phyloP scores from a whole-genome alignment of 805 yeast species.

The Saturnispora bothae region DNA sequence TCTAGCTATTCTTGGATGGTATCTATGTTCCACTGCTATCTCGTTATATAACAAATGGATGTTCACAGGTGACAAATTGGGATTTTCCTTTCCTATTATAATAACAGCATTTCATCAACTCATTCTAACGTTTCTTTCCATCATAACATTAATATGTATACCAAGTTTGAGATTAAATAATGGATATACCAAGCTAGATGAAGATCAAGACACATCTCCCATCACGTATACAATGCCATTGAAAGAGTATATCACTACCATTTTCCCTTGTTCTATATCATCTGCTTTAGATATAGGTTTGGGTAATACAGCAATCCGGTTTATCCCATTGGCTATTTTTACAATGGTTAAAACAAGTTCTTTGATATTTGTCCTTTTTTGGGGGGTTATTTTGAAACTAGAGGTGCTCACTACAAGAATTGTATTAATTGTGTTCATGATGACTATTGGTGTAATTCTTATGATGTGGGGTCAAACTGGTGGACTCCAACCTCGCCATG shows the following conservation, averaged over 20 bases:
- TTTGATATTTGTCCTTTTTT: slow-evolving; percentile 76
- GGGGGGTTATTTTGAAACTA: slow-evolving; percentile 72
- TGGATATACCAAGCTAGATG: slow-evolving; percentile 1
- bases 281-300: slow-evolving; percentile 91
- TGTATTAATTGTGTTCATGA: slow-evolving; percentile 56
- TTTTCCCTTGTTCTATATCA: slow-evolving; percentile 78
- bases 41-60: slow-evolving; percentile 93
- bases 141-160: slow-evolving; percentile 31
- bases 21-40: slow-evolving; percentile 53
- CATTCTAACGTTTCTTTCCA: slow-evolving; percentile 47
- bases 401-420: slow-evolving; percentile 67
- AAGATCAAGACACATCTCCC: slow-evolving; percentile 4
- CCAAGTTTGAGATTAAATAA: slow-evolving; percentile 39
- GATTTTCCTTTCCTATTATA: slow-evolving; percentile 74
- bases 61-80: slow-evolving; percentile 68
- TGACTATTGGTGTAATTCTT: slow-evolving; percentile 77
- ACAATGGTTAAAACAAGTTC: slow-evolving; percentile 90
- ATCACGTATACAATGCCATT: slow-evolving; percentile 22
- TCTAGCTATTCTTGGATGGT: slow-evolving; percentile 40
- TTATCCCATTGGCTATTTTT: slow-evolving; percentile 72
- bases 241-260: slow-evolving; percentile 38
- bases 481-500: background rate
- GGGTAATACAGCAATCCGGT: slow-evolving; percentile 74
- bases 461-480: slow-evolving; percentile 53
- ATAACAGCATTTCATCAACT: slow-evolving; percentile 82